Evolutionary conservation across 495 filamentous ascomycete genomes (phyloP), one percentile per base, ranked within the genome.

Genomic region (Apodospora peruviana): DNA sequence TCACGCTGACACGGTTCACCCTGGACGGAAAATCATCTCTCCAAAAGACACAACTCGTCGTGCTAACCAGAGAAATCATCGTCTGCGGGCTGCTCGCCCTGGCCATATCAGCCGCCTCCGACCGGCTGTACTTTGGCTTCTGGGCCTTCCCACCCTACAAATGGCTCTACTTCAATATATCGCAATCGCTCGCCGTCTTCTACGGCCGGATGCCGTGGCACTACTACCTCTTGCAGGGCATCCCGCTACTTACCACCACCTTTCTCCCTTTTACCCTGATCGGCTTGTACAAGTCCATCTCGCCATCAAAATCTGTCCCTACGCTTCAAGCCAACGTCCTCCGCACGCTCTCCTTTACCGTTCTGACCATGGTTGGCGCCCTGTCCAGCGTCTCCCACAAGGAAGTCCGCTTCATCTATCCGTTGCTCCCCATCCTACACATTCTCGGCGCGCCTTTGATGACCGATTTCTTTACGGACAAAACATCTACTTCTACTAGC

Each of bases 321-420:
- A 55, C 63, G 3, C 57, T 62, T 7, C 68, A 71, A 24, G 63
- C 67, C 40, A 73, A 72, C 35, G 60, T 68, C 10, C 62, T 72
- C 41, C 74, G 73, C 45, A 81, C 86, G 39, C 68, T 96, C 14
- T 78, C 82, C 27, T 73, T 73, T 14, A 74, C 82, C 0, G 72
- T 79, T 25, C 29, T 88, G 25, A 52, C 77, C 22, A 84, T 89
- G 54, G 76, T 84, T 19, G 54, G 68, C 0, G 61, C 72, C 17
- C 79, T 97, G 17, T 94, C 88, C 8, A 51, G 87, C 12, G 86
- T 98, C 47, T 82, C 91, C 21, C 93, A 98, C 71, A 98, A 98
- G 67, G 93, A 98, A 79, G 87, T 96, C 51, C 89, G 93, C 54
- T 98, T 98, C 70, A 86, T 97, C 53, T 96, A 95, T 60, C 94